Base-by-base conservation (phyloP, 768 basidiomycete genomes). In the Boletus coccyginus region DNA sequence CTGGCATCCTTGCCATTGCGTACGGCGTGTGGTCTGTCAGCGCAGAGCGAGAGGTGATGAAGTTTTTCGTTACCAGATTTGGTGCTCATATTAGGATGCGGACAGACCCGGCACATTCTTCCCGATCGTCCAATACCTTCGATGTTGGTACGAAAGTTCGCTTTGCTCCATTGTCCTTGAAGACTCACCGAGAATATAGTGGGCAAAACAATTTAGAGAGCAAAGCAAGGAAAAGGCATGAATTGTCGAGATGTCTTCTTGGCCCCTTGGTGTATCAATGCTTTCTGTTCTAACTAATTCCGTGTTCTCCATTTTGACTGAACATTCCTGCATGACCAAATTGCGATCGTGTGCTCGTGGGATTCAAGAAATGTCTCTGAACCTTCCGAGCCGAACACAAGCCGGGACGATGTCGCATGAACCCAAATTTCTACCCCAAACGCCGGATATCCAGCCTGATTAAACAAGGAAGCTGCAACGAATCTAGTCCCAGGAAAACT, bases 101-200 rank as follows among this genome's bases (percentile, higher is more conserved):
- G 57, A 43, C 62, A 92, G 90, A 74, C 75, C 62, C 79, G 89
- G 51, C 70, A 79, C 32, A 66, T 80, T 32, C 80, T 82, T 60
- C 91, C 91, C 7, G 75, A 75, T 52, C 79, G 84, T 53, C 79
- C 82, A 16, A 92, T 94, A 67, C 92, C 92, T 49, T 93, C 92
- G 2, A 86, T 87, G 83, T 74, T 78, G 74, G 91, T 90, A 59
- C 55, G 87, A 72, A 52, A 19, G 16, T 10, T 31, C 19, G 24
- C n/a, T 0, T 42, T 32, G 27, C 27, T 46, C 33, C 41, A 33
- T 55, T 27, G 32, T 58, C 21, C 44, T 52, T 10, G 11, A 49
- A 8, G 36, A 52, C 52, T 63, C 19, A 56, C 21, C 3, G 19
- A 17, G 19, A 51, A 39, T 42, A 44, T 40, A 82, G 81, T 82